Evolutionary conservation across 768 basidiomycete genomes (phyloP).

Genomic region (Botryobasidium botryosum): DNA sequence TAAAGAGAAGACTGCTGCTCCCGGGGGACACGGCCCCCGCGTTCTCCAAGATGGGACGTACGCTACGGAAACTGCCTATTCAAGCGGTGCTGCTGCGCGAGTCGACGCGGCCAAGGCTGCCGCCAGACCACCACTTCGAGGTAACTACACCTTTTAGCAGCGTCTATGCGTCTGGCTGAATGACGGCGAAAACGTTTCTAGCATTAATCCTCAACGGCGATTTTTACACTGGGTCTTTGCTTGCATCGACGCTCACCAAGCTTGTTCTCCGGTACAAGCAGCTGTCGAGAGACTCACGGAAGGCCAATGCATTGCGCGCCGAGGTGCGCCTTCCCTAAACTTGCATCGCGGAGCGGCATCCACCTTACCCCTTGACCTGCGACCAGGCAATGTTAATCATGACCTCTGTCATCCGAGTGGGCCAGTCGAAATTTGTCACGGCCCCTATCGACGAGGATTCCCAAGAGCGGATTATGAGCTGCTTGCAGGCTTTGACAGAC

Average conservation of each 20-base stretch:
- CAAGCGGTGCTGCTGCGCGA: constrained; percentile 34
- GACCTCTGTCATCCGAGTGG: constrained; percentile 92
- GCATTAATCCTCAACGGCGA: constrained; percentile 87
- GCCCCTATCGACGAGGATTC: constrained; percentile 98
- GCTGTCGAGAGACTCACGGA: constrained; percentile 28
- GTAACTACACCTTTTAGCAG: constrained; percentile 24
- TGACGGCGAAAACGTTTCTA: constrained; percentile 14
- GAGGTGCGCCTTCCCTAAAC: constrained; percentile 39
- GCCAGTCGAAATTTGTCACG: constrained; percentile 88
- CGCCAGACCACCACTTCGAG: constrained; percentile 76
- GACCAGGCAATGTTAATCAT: constrained; percentile 87
- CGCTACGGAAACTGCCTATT: constrained; percentile 87
- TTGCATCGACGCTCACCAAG: constrained; percentile 84
- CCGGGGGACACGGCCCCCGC: constrained; percentile 38
- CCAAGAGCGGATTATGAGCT: constrained; percentile 88
- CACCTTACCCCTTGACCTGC: background rate
- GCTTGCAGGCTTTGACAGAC: constrained; percentile 84
- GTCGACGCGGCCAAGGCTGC: constrained; percentile 75
- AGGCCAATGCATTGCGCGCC: constrained; percentile 64
- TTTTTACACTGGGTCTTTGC: constrained; percentile 87
- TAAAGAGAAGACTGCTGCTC: constrained; percentile 25
- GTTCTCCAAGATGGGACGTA: constrained; percentile 95
- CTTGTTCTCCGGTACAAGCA: constrained; percentile 61
- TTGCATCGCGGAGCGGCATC: too few relatives aligned
- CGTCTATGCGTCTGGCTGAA: background rate